Percentiles rank a stretch among this genome's conserved stretches.
Conservation (phyloP, 169 alveolate species). For the Amoebophrya sp. region DNA sequence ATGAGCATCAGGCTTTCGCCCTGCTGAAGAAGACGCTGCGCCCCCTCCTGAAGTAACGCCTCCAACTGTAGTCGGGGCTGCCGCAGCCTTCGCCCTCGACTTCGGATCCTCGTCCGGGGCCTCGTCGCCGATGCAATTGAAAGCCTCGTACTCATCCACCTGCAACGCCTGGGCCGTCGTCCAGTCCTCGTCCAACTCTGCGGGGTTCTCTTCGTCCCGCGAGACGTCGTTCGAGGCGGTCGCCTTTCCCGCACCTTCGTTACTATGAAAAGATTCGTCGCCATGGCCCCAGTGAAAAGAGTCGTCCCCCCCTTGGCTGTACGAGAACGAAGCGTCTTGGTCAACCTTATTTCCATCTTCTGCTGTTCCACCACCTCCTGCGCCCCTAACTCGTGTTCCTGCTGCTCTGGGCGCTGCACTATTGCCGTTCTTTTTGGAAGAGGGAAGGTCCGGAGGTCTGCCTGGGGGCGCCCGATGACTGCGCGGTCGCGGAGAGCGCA, state of each 20-base stretch:
- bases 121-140: background rate
- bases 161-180: background rate
- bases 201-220: background rate
- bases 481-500: background rate
- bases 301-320: background rate
- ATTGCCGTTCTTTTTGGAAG: no score
- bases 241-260: background rate
- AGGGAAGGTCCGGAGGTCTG: no score
- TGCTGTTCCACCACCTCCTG: no score
- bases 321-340: background rate
- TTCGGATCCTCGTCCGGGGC: background rate
- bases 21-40: no score
- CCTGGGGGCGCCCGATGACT: background rate
- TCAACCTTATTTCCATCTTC: no score
- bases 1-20: no score
- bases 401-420: background rate
- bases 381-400: background rate
- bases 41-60: no score
- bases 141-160: background rate
- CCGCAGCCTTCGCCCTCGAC: background rate
- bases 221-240: background rate
- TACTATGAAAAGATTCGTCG: background rate
- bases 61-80: no score
- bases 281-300: background rate
- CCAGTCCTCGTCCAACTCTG: conserved; percentile 13